Percentiles rank a stretch among this genome's conserved stretches.
Evolutionary conservation across 2,329 filamentous ascomycete genomes (phyloP).

Genomic region (Cordyceps militaris): DNA sequence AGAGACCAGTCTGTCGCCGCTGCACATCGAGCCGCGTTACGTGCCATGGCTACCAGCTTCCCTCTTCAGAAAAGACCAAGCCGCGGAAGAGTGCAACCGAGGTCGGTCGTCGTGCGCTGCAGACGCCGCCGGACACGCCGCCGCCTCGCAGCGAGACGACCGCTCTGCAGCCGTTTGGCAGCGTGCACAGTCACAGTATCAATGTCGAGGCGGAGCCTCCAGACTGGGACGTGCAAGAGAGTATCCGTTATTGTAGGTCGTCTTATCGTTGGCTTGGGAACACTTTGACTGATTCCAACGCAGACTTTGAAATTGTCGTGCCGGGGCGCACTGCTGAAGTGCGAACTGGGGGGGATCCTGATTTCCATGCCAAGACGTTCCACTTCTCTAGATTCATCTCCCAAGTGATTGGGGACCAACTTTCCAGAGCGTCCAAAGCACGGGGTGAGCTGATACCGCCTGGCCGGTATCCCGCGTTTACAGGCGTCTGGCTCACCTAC

Average conservation of each 20-base stretch:
- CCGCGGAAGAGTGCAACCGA: background rate
- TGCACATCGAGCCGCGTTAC: background rate
- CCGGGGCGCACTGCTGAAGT: slow-evolving; percentile 1
- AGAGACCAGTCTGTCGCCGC: background rate
- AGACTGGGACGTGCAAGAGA: background rate
- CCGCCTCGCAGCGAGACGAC: background rate
- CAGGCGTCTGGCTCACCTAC: background rate
- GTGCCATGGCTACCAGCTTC: background rate
- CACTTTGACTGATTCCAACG: background rate
- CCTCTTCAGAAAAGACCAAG: background rate
- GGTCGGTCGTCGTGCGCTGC: background rate
- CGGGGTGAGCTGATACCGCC: background rate
- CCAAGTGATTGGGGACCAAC: background rate
- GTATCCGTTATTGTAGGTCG: background rate
- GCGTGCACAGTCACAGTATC: background rate
- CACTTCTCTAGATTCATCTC: background rate
- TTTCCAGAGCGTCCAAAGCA: background rate
- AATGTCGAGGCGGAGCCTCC: background rate
- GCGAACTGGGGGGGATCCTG: background rate
- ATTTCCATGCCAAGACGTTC: background rate
- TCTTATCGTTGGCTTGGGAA: background rate
- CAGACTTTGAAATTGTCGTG: background rate
- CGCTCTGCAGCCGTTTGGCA: background rate
- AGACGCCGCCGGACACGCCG: background rate
- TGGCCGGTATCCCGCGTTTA: background rate